Evolutionary conservation across 2,329 filamentous ascomycete species (phyloP).

Genomic region (Cytospora chrysosperma): DNA sequence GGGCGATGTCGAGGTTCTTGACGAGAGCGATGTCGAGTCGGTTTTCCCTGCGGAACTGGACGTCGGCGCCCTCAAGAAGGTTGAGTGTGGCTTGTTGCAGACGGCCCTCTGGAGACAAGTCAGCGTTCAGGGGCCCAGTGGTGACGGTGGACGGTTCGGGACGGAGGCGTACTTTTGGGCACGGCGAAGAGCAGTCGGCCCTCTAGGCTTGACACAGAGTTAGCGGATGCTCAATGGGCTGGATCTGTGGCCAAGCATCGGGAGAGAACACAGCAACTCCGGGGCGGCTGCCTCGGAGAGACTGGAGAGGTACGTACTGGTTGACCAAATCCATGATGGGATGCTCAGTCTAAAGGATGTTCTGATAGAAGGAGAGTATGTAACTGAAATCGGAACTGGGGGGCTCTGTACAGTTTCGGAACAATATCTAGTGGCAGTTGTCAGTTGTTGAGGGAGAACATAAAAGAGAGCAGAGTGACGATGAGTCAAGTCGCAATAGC

Average conservation of each 20-base stretch:
- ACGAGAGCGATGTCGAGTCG: conserved; percentile 96
- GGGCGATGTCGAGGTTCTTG: conserved; percentile 92
- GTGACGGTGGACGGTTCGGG: conserved; percentile 7
- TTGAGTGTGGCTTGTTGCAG: conserved; percentile 86
- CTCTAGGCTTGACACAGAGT: conserved; percentile 66
- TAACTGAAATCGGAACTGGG: not conserved
- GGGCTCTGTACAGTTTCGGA: not conserved
- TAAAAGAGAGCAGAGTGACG: conserved; percentile 1
- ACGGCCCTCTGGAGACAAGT: conserved; percentile 70
- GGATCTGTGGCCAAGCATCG: not conserved
- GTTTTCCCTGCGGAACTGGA: conserved; percentile 93
- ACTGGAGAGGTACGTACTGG: conserved; percentile 41
- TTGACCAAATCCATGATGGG: conserved; percentile 53
- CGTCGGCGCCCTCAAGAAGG: conserved; percentile 88
- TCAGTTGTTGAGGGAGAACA: conserved; percentile 1
- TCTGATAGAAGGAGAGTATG: not conserved
- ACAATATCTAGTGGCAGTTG: not conserved
- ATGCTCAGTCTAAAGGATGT: not conserved
- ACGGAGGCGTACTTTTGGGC: conserved; percentile 79
- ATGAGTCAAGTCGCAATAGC: conserved; percentile 22
- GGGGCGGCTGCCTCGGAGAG: not conserved
- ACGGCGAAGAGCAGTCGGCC: conserved; percentile 93
- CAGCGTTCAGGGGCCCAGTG: conserved; percentile 24
- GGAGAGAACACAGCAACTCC: not conserved
- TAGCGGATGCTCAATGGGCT: conserved; percentile 32